Evolutionary conservation across 805 yeast genomes (phyloP).

Genomic region (Sugiyamaella chiloensis): DNA sequence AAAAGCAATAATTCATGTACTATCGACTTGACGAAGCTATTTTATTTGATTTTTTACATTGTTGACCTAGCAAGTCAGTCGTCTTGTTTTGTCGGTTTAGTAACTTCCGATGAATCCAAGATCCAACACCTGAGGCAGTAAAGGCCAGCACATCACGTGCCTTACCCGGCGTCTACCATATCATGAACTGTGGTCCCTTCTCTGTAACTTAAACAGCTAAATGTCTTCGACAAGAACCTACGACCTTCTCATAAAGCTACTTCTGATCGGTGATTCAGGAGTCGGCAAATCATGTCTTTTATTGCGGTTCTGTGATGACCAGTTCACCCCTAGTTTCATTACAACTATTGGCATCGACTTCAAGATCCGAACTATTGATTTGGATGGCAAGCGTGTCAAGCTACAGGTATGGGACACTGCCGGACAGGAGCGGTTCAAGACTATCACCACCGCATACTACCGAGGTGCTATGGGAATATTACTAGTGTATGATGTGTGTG

Average conservation of each 20-base stretch:
- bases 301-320: constrained; percentile 91
- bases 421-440: constrained; percentile 97
- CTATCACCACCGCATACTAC: constrained; percentile 96
- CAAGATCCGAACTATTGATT: constrained; percentile 92
- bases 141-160: constrained; percentile 7
- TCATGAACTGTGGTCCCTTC: constrained; percentile 1
- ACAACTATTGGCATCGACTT: constrained; percentile 98
- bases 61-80: no score
- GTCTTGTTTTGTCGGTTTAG: no score
- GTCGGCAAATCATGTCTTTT: constrained; percentile 67
- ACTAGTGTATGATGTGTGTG: constrained; percentile 95
- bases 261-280: constrained; percentile 88
- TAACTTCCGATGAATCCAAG: no score
- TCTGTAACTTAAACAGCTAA: constrained; percentile 1
- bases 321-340: constrained; percentile 93
- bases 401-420: constrained; percentile 99
- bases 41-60: no score
- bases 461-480: constrained; percentile 98
- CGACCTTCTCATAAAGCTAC: constrained; percentile 86
- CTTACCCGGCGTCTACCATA: constrained; percentile 9
- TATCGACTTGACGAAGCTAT: no score
- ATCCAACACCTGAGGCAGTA: no score
- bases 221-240: constrained; percentile 43
- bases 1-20: no score
- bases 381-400: constrained; percentile 89